Evolutionary conservation across 352 stramenopile genomes (phyloP).

Genomic region (Pythium monospermum): DNA sequence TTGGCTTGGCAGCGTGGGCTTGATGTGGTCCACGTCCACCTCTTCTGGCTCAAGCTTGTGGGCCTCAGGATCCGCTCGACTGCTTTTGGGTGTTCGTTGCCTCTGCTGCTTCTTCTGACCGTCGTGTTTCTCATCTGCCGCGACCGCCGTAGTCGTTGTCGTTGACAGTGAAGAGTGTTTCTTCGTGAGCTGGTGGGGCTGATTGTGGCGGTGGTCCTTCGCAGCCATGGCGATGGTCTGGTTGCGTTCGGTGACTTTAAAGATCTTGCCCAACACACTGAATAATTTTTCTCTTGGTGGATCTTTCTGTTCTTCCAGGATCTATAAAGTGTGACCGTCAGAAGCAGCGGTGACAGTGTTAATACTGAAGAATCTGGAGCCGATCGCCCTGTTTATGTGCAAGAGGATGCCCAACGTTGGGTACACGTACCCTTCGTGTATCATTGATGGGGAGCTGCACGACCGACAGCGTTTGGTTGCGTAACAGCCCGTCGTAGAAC

Average conservation of each 20-base stretch:
- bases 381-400: no score
- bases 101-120: no score
- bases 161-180: no score
- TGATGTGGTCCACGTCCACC: not conserved
- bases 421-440: slow-evolving; percentile 49
- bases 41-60: no score
- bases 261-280: slow-evolving; percentile 64
- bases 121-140: no score
- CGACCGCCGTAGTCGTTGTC: no score
- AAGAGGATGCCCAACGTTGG: no score
- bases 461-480: slow-evolving; percentile 59
- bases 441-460: slow-evolving; percentile 79
- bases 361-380: not conserved
- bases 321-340: slow-evolving; percentile 26
- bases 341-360: not conserved
- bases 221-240: slow-evolving; percentile 22
- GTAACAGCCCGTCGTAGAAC: slow-evolving; percentile 56
- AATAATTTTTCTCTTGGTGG: slow-evolving; percentile 68
- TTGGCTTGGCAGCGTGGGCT: not conserved
- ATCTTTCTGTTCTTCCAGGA: slow-evolving; percentile 63
- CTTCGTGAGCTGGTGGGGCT: not conserved
- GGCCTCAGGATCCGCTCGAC: no score
- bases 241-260: slow-evolving; percentile 66
- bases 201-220: slow-evolving; percentile 2
- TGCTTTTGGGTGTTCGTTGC: no score